Evolutionary conservation across 2,329 filamentous ascomycete genomes (phyloP).

Genomic region (Blumeriella jaapii): DNA sequence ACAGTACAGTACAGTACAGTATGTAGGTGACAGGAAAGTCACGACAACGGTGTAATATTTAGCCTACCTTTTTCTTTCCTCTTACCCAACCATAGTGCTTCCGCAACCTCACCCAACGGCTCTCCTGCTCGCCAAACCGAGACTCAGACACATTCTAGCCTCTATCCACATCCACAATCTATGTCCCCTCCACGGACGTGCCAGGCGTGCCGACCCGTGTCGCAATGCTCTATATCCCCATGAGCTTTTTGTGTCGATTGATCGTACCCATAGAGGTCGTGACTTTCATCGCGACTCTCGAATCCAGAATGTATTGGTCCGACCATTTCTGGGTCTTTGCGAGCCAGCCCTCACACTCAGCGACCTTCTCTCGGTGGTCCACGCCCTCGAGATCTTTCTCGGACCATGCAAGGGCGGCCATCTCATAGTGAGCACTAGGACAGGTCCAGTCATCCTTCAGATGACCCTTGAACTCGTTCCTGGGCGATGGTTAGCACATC

Average conservation of each 20-base stretch:
- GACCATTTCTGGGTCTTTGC: conserved; percentile 61
- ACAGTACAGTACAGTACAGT: too few relatives aligned
- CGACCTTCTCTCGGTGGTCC: conserved; percentile 34
- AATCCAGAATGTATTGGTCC: conserved; percentile 61
- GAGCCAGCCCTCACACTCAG: conserved; percentile 53
- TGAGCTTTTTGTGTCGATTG: conserved; percentile 19
- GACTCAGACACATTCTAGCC: too few relatives aligned
- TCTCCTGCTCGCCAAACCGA: too few relatives aligned
- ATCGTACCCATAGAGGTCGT: conserved; percentile 21
- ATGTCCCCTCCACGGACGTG: too few relatives aligned
- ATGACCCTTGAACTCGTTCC: conserved; percentile 43
- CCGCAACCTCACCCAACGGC: too few relatives aligned
- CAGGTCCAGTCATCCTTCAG: conserved; percentile 58
- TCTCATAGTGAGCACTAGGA: conserved; percentile 75
- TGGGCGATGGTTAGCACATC: conserved; percentile 23
- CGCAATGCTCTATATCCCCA: conserved; percentile 11
- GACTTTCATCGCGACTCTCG: conserved; percentile 56
- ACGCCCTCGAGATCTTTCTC: conserved; percentile 35
- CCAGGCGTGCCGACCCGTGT: too few relatives aligned
- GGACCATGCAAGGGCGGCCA: conserved; percentile 71
- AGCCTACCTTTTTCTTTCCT: too few relatives aligned
- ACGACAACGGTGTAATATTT: too few relatives aligned
- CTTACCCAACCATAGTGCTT: too few relatives aligned
- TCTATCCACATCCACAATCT: too few relatives aligned
- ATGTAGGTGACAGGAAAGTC: too few relatives aligned